Percentiles rank a stretch among this genome's conserved stretches.
Conservation (phyloP, 805 yeast genomes). For the Spathaspora arborariae region DNA sequence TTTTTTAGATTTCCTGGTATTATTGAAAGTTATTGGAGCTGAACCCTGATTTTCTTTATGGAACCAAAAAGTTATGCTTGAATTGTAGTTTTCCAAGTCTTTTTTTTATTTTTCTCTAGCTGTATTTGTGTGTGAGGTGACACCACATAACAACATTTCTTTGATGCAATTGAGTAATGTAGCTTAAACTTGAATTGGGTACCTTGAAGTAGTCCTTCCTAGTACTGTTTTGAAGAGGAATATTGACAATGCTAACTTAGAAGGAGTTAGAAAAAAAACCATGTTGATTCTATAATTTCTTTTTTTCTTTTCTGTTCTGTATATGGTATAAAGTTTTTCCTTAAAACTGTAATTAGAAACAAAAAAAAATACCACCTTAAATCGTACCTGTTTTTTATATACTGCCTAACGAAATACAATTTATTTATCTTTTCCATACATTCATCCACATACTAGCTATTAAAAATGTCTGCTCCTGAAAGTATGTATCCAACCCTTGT, state of each 20-base stretch:
- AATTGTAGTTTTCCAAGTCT: no score
- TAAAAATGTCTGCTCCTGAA: conserved; percentile 7
- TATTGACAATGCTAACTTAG: neutral
- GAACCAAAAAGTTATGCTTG: neutral
- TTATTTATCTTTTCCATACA: neutral
- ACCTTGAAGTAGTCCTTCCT: neutral
- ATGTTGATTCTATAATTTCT: neutral
- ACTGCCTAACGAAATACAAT: neutral
- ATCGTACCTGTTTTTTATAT: neutral
- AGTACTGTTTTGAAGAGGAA: neutral
- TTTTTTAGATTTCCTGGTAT: neutral
- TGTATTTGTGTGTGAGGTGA: neutral
- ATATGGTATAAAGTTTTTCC: no score
- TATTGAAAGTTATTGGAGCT: neutral
- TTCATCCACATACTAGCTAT: neutral
- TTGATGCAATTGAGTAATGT: neutral
- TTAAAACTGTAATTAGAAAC: neutral
- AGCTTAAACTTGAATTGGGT: neutral
- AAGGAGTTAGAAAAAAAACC: neutral
- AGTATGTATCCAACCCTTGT: conserved; percentile 4
- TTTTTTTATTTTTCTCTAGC: neutral
- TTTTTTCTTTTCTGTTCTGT: neutral
- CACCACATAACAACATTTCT: no score
- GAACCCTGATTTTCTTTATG: neutral
- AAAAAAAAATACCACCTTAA: neutral